Conservation (phyloP, 345 rosid genomes). For the Eucalyptus victrix region DNA sequence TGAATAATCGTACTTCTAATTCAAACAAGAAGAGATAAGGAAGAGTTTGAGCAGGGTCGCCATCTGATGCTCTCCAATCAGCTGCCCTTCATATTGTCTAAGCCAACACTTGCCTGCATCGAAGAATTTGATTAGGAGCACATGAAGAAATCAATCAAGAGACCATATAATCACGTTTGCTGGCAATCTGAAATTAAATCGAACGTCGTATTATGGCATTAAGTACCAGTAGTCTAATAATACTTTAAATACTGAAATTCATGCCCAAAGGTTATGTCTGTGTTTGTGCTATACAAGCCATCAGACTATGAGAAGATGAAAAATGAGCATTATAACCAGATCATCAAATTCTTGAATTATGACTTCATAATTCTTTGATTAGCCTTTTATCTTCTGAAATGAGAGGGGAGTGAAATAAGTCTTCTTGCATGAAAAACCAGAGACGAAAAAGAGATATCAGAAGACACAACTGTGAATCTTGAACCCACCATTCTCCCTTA, state of each 20-base stretch:
- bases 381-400: not conserved
- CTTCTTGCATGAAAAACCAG: not conserved
- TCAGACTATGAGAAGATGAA: not conserved
- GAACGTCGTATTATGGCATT: not conserved
- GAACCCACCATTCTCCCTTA: not conserved
- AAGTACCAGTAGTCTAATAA: not conserved
- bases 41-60: not conserved
- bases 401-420: not conserved
- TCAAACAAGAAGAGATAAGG: not conserved
- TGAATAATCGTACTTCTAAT: not conserved
- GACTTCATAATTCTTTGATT: not conserved
- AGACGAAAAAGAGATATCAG: not conserved
- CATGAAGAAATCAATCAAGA: not conserved
- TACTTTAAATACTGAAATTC: not conserved
- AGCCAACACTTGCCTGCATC: conserved; percentile 56
- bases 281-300: not conserved
- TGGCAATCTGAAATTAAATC: not conserved
- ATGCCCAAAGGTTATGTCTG: not conserved
- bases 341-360: not conserved
- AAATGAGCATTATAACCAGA: not conserved
- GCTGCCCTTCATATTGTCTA: conserved; percentile 52
- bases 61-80: conserved; percentile 24
- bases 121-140: not conserved
- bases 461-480: not conserved
- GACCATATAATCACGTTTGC: not conserved